Evolutionary conservation across 78 protist genomes (phyloP).

Genomic region (Dictyostelium citrinum): DNA sequence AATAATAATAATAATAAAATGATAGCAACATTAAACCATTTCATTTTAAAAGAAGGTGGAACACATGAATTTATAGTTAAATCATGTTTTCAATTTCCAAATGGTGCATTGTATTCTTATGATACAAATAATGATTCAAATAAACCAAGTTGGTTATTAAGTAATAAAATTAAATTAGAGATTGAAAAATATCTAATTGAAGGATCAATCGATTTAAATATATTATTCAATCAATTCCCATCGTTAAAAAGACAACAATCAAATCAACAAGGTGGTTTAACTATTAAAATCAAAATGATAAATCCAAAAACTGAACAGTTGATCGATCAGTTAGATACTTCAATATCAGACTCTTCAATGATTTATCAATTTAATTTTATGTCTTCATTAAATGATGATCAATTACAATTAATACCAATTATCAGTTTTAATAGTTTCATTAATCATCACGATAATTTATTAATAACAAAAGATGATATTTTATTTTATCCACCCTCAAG

Average conservation of each 20-base stretch:
- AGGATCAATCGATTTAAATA: neutral
- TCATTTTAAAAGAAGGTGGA: neutral
- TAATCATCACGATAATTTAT: neutral
- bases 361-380: neutral
- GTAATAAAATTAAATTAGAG: neutral
- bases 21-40: neutral
- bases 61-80: neutral
- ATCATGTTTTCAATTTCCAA: slow-evolving; percentile 1
- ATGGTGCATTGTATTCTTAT: neutral
- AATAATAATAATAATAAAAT: neutral
- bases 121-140: neutral
- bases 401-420: neutral
- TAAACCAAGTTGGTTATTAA: neutral
- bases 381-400: neutral
- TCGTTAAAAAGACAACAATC: neutral
- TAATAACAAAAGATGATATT: neutral
- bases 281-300: neutral
- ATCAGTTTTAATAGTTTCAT: neutral
- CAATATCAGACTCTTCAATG: neutral
- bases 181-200: neutral
- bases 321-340: neutral
- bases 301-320: neutral
- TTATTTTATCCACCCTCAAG: neutral
- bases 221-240: neutral
- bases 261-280: neutral